Conservation (phyloP, 768 basidiomycete species). For the Daedaleopsis sinensis region DNA sequence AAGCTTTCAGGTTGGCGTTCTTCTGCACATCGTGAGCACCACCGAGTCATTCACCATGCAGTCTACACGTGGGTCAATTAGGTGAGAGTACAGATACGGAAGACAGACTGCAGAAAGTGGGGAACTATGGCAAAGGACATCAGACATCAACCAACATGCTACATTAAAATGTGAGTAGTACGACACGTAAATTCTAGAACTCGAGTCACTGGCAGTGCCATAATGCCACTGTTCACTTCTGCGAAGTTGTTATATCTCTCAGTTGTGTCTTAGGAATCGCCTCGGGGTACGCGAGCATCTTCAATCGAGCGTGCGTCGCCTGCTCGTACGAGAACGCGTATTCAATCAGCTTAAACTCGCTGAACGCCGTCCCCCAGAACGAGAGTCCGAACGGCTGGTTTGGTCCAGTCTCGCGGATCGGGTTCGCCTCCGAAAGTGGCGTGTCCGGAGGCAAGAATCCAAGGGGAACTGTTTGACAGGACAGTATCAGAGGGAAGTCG, state of each 20-base stretch:
- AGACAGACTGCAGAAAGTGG: too few relatives aligned
- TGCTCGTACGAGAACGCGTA: constrained; percentile 56
- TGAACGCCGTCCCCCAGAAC: constrained; percentile 49
- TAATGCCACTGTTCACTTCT: too few relatives aligned
- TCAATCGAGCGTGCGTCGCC: constrained; percentile 54
- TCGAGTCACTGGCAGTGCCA: too few relatives aligned
- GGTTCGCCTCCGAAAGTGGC: constrained; percentile 37
- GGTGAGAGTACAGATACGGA: too few relatives aligned
- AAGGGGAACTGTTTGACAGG: constrained; percentile 34
- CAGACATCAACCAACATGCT: too few relatives aligned
- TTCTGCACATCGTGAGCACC: too few relatives aligned
- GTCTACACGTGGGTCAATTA: too few relatives aligned
- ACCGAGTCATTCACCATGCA: too few relatives aligned
- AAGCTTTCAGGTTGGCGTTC: too few relatives aligned
- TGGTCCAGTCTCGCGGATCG: constrained; percentile 33
- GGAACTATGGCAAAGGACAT: too few relatives aligned
- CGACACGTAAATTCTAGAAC: too few relatives aligned
- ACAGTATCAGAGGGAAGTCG: neutral
- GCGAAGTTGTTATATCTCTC: constrained; percentile 38
- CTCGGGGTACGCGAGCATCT: constrained; percentile 49
- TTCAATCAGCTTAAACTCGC: constrained; percentile 45
- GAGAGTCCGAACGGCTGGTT: constrained; percentile 42
- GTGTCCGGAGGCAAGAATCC: constrained; percentile 41
- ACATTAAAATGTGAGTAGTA: too few relatives aligned
- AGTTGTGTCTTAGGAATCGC: constrained; percentile 62